Base-by-base conservation (phyloP, 208 protist species). In the Trypanosoma grayi region DNA sequence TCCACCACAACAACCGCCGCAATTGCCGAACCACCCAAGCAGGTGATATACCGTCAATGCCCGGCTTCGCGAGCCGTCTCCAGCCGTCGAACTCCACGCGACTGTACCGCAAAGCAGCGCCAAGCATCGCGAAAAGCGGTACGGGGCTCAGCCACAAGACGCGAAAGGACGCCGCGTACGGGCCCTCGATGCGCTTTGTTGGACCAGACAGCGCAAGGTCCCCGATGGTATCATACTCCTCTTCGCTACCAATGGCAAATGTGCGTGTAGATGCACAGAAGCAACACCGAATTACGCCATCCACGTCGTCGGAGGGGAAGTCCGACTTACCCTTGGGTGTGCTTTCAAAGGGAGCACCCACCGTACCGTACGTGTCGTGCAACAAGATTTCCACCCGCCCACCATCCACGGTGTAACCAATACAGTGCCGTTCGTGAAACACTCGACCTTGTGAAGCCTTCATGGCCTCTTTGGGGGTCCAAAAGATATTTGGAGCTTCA, bases 341-440 rank as follows among this genome's bases (percentile, higher is more conserved):
- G 33, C 43, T 34, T 16, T 24, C 14, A 47, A 5, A 8, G 16
- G 44, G 14, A 14, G 39, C 25, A 43, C 72, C 62, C 2, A 94
- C 25, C 9, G 80, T 52, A 4, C 87, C 87, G 31, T 72, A 60
- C 16, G 80, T 57, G 22, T 84, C 83, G 39, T 87, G 70, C 14
- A 30, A 51, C n/a, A 92, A 44, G 27, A 83, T 44, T 37, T 78
- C 77, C 14, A 73, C 78, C 7, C 60, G 51, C 28, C 62, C 66
- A n/a, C 88, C 88, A 50, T 92, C 73, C 9, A 86, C 72, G 7
- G 83, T 89, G 62, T 82, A 88, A 18, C 74, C 85, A 41, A 92
- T 45, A 31, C 78, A 83, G 64, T 88, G 85, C 9, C 75, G 76
- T 50, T 82, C 66, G 28, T 47, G 59, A 10, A 81, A 82, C 0